Percentiles rank a stretch among this genome's conserved stretches.
These are phyloP conservation scores for Cutaneotrichosporon cutaneum DNA, from an alignment of 1,284 basidiomycete species.

Conservation along the genomic window DNA sequence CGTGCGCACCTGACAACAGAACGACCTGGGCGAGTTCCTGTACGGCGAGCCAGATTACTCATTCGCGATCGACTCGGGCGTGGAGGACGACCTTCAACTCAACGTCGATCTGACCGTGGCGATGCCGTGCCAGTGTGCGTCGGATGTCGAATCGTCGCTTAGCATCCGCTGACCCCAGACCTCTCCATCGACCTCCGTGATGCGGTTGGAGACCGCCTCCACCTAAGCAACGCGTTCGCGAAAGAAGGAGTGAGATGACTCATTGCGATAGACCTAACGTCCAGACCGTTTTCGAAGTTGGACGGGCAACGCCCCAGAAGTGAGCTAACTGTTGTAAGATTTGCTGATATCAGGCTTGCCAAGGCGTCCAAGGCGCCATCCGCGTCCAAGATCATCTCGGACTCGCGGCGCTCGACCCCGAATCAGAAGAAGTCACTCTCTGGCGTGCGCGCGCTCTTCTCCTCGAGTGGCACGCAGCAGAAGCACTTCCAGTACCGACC, in stretches of 20 bases:
- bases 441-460: constrained; percentile 46
- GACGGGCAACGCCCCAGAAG: constrained; percentile 73
- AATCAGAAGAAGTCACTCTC: constrained; percentile 42
- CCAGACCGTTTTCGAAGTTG: constrained; percentile 76
- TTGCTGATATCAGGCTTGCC: constrained; percentile 11
- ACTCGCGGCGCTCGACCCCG: constrained; percentile 39
- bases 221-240: constrained; percentile 76
- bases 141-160: background rate
- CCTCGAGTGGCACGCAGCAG: constrained; percentile 65
- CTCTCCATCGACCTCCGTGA: constrained; percentile 88
- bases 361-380: constrained; percentile 25
- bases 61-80: constrained; percentile 73
- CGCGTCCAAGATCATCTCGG: constrained; percentile 45
- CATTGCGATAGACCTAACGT: background rate
- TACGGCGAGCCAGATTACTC: constrained; percentile 87
- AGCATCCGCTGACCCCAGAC: constrained; percentile 54
- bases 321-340: constrained; percentile 43
- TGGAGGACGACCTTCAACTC: constrained; percentile 67
- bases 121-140: constrained; percentile 87
- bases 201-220: constrained; percentile 84
- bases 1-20: constrained; percentile 54
- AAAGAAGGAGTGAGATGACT: constrained; percentile 72
- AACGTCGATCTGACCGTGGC: constrained; percentile 89
- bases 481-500: constrained; percentile 61
- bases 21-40: constrained; percentile 84